phyloP scores from a whole-genome alignment of 2,329 filamentous ascomycete species.

The Elsinoe arachidis region DNA sequence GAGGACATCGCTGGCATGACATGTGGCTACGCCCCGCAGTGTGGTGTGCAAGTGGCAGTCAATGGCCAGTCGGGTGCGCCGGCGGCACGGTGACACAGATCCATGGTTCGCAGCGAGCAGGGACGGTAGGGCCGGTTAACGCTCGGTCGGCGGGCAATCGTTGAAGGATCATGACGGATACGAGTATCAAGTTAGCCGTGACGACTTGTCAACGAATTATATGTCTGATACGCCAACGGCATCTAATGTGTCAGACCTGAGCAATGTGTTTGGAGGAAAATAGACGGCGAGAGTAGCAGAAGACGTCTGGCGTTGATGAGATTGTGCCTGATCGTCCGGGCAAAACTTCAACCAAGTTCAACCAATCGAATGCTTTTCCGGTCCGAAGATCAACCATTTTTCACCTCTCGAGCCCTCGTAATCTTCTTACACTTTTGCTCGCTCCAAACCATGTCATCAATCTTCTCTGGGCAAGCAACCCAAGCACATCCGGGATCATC shows the following conservation, averaged over 20 bases:
- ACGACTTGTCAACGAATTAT: background rate
- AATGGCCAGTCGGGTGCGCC: background rate
- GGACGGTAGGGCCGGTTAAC: conserved; percentile 4
- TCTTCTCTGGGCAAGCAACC: background rate
- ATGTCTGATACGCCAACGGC: background rate
- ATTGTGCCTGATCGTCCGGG: background rate
- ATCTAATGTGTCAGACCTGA: background rate
- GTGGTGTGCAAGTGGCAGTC: background rate
- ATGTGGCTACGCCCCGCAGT: background rate
- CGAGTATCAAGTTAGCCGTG: too few relatives aligned
- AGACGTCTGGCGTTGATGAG: background rate
- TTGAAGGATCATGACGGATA: background rate
- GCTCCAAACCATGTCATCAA: background rate
- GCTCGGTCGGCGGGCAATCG: background rate
- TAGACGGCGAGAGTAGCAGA: background rate
- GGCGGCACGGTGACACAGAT: background rate
- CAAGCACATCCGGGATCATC: background rate
- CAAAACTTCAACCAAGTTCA: background rate
- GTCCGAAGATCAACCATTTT: conserved; percentile 4
- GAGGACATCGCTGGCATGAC: background rate
- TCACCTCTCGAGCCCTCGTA: background rate
- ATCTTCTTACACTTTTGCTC: conserved; percentile 10
- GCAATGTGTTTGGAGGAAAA: background rate
- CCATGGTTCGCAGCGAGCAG: conserved; percentile 7
- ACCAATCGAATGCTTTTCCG: background rate